A percentile compares a stretch with the other conserved stretches of the same genome.
Conservation (phyloP, 106 monocot genomes). For the Posidonia australis region DNA sequence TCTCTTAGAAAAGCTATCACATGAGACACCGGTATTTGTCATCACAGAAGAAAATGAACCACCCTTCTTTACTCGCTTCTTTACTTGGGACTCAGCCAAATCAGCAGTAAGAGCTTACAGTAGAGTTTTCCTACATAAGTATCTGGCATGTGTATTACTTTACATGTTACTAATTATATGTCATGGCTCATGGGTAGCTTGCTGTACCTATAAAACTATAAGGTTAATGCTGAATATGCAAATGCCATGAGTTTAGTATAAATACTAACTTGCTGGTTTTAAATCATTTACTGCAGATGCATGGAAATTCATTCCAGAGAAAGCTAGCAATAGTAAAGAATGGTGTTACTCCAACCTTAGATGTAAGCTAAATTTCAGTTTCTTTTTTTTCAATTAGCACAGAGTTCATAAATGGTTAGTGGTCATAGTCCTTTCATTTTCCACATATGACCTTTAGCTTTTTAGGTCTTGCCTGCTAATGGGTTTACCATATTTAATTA, state of each 20-base stretch:
- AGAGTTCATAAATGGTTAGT: too few species aligned
- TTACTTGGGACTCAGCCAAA: constrained; percentile 78
- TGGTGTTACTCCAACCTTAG: constrained; percentile 45
- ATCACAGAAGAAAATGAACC: constrained; percentile 85
- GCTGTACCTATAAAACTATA: neutral
- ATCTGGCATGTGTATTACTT: neutral
- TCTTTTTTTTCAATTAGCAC: neutral
- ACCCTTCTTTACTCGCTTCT: constrained; percentile 81
- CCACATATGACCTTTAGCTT: too few species aligned
- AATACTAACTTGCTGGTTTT: neutral
- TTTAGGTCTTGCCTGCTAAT: too few species aligned
- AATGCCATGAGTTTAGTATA: neutral
- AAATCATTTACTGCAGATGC: constrained; percentile 30
- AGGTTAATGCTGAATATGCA: neutral
- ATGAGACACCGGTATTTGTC: constrained; percentile 57
- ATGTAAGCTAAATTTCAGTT: constrained; percentile 43
- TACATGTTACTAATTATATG: neutral
- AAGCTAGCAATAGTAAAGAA: constrained; percentile 71
- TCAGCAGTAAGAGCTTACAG: constrained; percentile 46
- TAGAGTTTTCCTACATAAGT: neutral
- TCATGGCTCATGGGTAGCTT: neutral
- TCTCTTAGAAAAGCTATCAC: constrained; percentile 26
- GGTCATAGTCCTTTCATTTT: too few species aligned
- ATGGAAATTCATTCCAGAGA: constrained; percentile 92
- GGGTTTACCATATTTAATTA: too few species aligned